These are phyloP conservation scores for Mycena polygramma DNA, from an alignment of 768 basidiomycete species.

Conservation along the genomic window DNA sequence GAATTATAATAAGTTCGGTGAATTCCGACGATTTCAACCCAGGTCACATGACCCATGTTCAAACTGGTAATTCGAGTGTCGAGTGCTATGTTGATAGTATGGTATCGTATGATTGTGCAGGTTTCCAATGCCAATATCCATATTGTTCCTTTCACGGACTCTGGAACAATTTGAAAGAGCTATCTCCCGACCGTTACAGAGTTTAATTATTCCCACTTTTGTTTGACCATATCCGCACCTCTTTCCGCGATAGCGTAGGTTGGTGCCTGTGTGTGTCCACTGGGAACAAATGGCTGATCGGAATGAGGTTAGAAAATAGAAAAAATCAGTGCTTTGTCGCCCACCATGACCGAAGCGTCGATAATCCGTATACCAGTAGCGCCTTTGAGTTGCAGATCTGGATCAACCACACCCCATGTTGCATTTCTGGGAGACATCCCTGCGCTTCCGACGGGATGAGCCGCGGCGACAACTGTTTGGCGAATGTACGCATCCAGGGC, in stretches of 20 bases:
- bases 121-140: too few relatives aligned
- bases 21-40: not conserved
- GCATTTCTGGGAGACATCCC: conserved; percentile 46
- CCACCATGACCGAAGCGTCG: conserved; percentile 54
- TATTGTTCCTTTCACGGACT: too few relatives aligned
- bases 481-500: conserved; percentile 43
- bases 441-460: conserved; percentile 48
- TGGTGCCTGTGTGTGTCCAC: conserved; percentile 33
- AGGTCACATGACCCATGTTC: not conserved
- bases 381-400: conserved; percentile 51
- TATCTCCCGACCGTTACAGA: not conserved
- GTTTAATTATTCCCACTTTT: conserved; percentile 27
- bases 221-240: conserved; percentile 31
- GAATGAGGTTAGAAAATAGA: not conserved
- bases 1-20: too few relatives aligned
- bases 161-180: not conserved
- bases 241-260: conserved; percentile 34
- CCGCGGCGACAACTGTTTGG: conserved; percentile 34
- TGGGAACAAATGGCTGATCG: conserved; percentile 24
- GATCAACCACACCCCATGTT: conserved; percentile 49
- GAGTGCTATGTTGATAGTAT: too few relatives aligned
- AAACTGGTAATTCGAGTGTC: not conserved
- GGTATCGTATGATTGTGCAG: too few relatives aligned
- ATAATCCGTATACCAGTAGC: conserved; percentile 51
- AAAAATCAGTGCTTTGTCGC: conserved; percentile 8